Conservation (phyloP, 805 yeast species). For the Saccharomyces jurei region DNA sequence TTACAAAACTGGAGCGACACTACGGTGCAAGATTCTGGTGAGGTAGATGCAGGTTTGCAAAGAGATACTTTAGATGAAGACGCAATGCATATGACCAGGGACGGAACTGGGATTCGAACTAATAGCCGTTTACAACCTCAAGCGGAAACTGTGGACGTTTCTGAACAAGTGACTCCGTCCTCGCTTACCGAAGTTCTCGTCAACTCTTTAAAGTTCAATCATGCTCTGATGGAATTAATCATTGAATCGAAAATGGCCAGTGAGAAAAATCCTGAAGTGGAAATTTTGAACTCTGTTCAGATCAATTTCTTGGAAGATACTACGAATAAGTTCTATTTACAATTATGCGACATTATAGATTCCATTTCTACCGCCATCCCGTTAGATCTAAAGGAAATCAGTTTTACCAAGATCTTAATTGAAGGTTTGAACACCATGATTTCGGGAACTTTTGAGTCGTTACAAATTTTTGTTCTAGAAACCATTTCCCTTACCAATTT, state of each 20-base stretch:
- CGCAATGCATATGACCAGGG: constrained; percentile 2
- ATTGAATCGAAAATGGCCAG: constrained; percentile 6
- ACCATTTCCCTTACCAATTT: not conserved
- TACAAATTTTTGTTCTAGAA: constrained; percentile 2
- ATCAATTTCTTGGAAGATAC: constrained; percentile 16
- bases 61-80: constrained; percentile 2
- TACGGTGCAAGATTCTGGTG: not conserved
- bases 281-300: constrained; percentile 13
- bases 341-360: constrained; percentile 13
- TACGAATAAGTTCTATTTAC: constrained; percentile 9
- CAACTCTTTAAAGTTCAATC: constrained; percentile 15
- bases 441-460: constrained; percentile 6
- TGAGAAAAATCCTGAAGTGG: not conserved
- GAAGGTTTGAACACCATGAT: constrained; percentile 10
- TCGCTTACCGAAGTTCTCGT: constrained; percentile 19
- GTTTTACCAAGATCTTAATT: constrained; percentile 8
- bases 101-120: constrained; percentile 15
- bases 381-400: constrained; percentile 8
- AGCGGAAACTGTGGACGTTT: constrained; percentile 20
- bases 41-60: not conserved
- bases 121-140: not conserved
- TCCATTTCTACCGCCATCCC: not conserved
- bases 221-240: constrained; percentile 15
- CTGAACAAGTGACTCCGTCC: constrained; percentile 22
- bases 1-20: constrained; percentile 5